Evolutionary conservation across 306 rosid species (phyloP), one percentile per base, ranked within the genome.

Genomic region (Prinsepia uniflora): DNA sequence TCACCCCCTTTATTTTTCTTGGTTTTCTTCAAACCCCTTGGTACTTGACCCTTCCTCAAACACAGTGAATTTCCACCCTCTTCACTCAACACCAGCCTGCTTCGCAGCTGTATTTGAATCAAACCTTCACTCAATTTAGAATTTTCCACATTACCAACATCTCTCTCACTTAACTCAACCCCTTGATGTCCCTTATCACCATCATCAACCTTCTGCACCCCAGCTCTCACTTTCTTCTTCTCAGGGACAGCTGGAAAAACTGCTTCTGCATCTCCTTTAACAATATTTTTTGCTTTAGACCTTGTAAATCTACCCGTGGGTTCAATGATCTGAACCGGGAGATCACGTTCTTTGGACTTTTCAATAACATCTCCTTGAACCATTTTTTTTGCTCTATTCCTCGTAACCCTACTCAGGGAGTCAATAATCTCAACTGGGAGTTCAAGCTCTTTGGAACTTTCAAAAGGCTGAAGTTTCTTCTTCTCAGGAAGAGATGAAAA

Each of bases 211-310:
- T 57, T 50, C 41, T 63, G 47, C n/a, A 10, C 52, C 13, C 54
- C 65, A 60, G 18, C 19, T 49, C 50, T 75, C 20, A n/a, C 67
- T 59, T 78, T 75, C 76, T 58, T 78, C 52, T 40, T 65, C 73
- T 8, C 52, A 13, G 36, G 15, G 19, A 9, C 5, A 39, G 72
- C 54, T 5, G 9, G 48, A 46, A 20, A 47, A 45, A 46, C 24
- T 9, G 2, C 6, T 44, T 65, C n/a, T 17, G 49, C 63, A 20
- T 52, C 73, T 18, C 42, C 70, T 50, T 11, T 36, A 56, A 43
- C 80, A 11, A 18, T 13, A 13, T 53, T 54, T 55, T 57, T 63
- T 7, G 13, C 64, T 49, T 39, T 66, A 5, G 79, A 74, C 58
- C 80, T 79, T 5, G 68, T 70, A 47, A 30, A 39, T 47, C 72